Percentiles rank a stretch among this genome's conserved stretches.
These are phyloP conservation scores for Xanthoceras sorbifolium DNA, from an alignment of 345 rosid genomes.

Conservation along the genomic window DNA sequence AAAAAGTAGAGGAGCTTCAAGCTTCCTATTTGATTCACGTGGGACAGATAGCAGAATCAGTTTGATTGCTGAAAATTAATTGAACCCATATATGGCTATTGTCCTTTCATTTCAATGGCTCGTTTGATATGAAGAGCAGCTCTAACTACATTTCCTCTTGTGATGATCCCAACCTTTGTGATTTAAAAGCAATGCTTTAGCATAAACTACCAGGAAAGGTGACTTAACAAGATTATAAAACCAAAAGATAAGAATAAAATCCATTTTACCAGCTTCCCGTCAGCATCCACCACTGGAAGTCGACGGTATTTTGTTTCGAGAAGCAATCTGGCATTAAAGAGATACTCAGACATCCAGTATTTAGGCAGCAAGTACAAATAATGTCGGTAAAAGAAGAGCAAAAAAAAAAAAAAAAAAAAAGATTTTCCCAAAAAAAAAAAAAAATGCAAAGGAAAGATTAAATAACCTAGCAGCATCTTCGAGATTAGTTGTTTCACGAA, in stretches of 20 bases:
- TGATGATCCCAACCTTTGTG: slow-evolving; percentile 86
- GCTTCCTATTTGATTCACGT: slow-evolving; percentile 1
- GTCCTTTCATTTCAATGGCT: slow-evolving; percentile 38
- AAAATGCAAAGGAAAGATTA: background rate
- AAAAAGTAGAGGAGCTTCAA: slow-evolving; percentile 8
- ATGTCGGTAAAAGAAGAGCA: background rate
- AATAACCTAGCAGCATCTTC: slow-evolving; percentile 90
- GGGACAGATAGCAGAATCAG: background rate
- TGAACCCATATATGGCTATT: background rate
- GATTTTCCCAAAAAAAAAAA: background rate
- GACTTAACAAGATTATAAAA: background rate
- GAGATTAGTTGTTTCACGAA: slow-evolving; percentile 76
- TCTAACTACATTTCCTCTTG: slow-evolving; percentile 94
- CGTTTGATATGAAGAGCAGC: slow-evolving; percentile 88
- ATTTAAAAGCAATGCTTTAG: background rate
- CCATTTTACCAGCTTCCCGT: slow-evolving; percentile 77
- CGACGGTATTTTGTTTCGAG: slow-evolving; percentile 90
- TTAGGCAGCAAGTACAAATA: background rate
- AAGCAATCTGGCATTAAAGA: slow-evolving; percentile 51
- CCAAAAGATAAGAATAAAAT: background rate
- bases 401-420: background rate
- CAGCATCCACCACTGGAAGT: slow-evolving; percentile 88
- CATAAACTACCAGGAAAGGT: background rate
- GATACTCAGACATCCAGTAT: slow-evolving; percentile 20
- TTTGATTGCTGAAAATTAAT: slow-evolving; percentile 8